These are phyloP conservation scores for Chionographis japonica DNA, from an alignment of 106 monocot species.

Conservation along the genomic window DNA sequence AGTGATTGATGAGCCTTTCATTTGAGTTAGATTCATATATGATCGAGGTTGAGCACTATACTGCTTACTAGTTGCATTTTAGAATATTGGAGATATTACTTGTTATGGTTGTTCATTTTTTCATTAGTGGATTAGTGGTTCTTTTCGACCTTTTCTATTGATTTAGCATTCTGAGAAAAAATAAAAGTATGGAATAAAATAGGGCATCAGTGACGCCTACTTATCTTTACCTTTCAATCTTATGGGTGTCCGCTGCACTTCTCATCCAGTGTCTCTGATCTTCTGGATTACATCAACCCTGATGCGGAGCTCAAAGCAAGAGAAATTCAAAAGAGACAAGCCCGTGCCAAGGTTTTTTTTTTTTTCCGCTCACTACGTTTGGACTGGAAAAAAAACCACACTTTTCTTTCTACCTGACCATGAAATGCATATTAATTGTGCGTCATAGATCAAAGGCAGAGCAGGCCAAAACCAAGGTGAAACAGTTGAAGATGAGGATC, in stretches of 20 bases:
- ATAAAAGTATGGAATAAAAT: too few species aligned
- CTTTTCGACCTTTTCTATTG: too few species aligned
- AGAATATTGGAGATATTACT: too few species aligned
- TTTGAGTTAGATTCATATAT: too few species aligned
- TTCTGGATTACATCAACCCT: constrained; percentile 96
- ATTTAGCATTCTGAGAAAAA: too few species aligned
- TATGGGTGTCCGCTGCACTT: background rate
- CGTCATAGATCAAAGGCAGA: constrained; percentile 60
- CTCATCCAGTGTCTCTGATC: constrained; percentile 80
- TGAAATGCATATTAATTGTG: background rate
- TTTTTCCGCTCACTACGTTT: background rate
- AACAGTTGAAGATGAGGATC: constrained; percentile 54
- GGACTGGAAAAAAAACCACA: background rate
- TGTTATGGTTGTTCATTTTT: too few species aligned
- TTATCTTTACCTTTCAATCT: background rate
- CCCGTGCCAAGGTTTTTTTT: constrained; percentile 71
- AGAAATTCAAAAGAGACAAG: constrained; percentile 80
- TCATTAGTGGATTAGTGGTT: too few species aligned
- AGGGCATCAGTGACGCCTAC: background rate
- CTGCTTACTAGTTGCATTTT: too few species aligned
- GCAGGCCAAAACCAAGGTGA: constrained; percentile 53
- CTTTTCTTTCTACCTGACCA: background rate
- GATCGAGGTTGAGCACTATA: too few species aligned
- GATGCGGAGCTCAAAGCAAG: constrained; percentile 80
- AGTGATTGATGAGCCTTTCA: too few species aligned